Evolutionary conservation across 352 stramenopile genomes (phyloP).

Genomic region (Phytopythium sindhum): DNA sequence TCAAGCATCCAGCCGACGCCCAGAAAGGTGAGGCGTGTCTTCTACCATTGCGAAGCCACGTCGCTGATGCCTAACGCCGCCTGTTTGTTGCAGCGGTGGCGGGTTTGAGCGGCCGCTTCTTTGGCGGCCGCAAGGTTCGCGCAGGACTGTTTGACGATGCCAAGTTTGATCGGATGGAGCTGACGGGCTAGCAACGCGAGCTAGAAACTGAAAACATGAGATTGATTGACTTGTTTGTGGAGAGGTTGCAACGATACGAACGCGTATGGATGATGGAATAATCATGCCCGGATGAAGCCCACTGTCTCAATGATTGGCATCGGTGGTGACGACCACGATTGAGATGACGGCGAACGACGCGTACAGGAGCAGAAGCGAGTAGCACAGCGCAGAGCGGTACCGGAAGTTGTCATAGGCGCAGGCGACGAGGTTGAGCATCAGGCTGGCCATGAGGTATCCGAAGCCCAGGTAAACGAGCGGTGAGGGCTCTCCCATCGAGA

Average conservation of each 20-base stretch:
- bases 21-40: slow-evolving; percentile 53
- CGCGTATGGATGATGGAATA: not conserved
- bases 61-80: not conserved
- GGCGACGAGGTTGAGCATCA: slow-evolving; percentile 61
- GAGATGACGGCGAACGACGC: slow-evolving; percentile 62
- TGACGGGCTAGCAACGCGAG: slow-evolving; percentile 28
- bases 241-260: not conserved
- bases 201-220: not conserved
- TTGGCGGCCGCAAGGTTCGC: slow-evolving; percentile 83
- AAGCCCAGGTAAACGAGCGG: slow-evolving; percentile 69
- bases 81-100: slow-evolving; percentile 40
- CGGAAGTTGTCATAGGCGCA: slow-evolving; percentile 54
- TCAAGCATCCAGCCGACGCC: slow-evolving; percentile 57
- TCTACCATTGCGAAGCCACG: not conserved
- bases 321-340: slow-evolving; percentile 42
- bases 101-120: slow-evolving; percentile 87
- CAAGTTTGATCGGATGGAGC: slow-evolving; percentile 65
- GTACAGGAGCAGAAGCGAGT: slow-evolving; percentile 56
- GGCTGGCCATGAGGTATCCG: slow-evolving; percentile 55
- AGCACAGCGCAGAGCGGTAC: slow-evolving; percentile 61
- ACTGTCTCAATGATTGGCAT: slow-evolving; percentile 22
- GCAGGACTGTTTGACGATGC: slow-evolving; percentile 80
- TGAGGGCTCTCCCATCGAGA: slow-evolving; percentile 50
- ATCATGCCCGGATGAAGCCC: not conserved
- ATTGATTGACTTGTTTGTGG: slow-evolving; percentile 1